Conservation (phyloP, 2,329 filamentous ascomycete genomes). For the Aureobasidium leucospermi region DNA sequence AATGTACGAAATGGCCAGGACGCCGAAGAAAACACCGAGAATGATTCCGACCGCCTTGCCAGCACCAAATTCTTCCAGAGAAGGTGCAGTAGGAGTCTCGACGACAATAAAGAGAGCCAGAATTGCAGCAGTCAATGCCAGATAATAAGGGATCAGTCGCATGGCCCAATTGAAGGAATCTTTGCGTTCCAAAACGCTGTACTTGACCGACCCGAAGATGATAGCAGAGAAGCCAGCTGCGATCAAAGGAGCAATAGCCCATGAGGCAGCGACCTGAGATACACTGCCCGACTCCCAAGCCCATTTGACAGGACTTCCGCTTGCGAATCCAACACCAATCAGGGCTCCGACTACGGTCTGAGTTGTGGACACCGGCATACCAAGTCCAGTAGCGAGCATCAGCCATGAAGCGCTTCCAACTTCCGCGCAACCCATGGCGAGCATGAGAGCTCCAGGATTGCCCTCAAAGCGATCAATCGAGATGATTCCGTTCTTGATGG, state of each 20-base stretch:
- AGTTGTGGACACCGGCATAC: slow-evolving; percentile 55
- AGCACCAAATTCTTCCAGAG: neutral
- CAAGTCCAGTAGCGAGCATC: slow-evolving; percentile 48
- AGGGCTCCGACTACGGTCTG: slow-evolving; percentile 55
- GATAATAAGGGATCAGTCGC: slow-evolving; percentile 42
- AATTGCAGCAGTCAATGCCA: slow-evolving; percentile 41
- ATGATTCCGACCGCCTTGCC: slow-evolving; percentile 42
- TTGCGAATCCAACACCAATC: slow-evolving; percentile 52
- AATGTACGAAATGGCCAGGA: slow-evolving; percentile 34
- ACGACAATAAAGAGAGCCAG: slow-evolving; percentile 48
- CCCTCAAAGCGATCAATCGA: slow-evolving; percentile 40
- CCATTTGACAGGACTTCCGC: slow-evolving; percentile 31
- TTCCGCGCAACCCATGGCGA: slow-evolving; percentile 39
- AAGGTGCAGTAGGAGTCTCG: neutral
- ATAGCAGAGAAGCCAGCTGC: slow-evolving; percentile 41
- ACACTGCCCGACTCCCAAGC: slow-evolving; percentile 14
- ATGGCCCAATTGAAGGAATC: slow-evolving; percentile 45
- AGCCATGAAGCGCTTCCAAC: slow-evolving; percentile 48
- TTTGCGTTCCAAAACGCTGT: slow-evolving; percentile 41
- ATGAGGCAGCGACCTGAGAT: slow-evolving; percentile 22
- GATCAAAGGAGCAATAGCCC: slow-evolving; percentile 43
- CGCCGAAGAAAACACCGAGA: slow-evolving; percentile 29
- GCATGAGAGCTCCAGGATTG: slow-evolving; percentile 36
- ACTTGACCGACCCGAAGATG: slow-evolving; percentile 44
- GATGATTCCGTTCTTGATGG: slow-evolving; percentile 55